Base-by-base conservation (phyloP, 2,329 filamentous ascomycete genomes). In the Talaromyces sp. region DNA sequence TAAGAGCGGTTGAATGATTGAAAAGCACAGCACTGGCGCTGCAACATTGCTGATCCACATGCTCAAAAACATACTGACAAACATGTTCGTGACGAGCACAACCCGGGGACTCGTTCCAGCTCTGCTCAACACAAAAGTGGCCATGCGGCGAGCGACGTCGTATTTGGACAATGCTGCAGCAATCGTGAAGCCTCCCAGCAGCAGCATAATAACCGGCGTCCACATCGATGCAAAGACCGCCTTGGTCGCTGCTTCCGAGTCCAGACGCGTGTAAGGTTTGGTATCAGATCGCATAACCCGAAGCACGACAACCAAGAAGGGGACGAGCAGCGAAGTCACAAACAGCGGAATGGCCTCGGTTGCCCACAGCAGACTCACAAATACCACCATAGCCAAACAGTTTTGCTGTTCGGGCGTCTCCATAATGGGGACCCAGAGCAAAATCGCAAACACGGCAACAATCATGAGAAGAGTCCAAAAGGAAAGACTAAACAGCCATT, bases 41-140 rank as follows among this genome's bases (percentile, higher is more conserved):
- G 95, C 95, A 30, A 99, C 96, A 68, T 99, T 99, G 78, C 92
- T 96, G 71, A 99, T 98, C 82, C 96, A 92, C 95, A 99, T 99
- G 69, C 92, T 97, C 9, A 96, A 89, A 74, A 99, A 96, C 71
- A 95, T 96, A 60, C 93, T 93, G 49, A 99, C 95, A 69, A 97
- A 93, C 95, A 99, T 99, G 78, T 93, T 97, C 59, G 93, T 95
- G n/a, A 99, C 78, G 4, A 99, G 82, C 3, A 99, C 95, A 2
- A 91, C 93, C 60, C 88, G 84, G 10, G 95, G 95, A 69, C 88
- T 89, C 3, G 95, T 97, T 7, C 95, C 95, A 9, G 95, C 95
- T 79, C 96, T 98, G 80, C 92, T 96, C 36, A 99, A 83, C 30
- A 99, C 91, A 70, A 98, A 92, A 1, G 93, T 97, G 1, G 95